Percentiles rank a stretch among this genome's conserved stretches.
phyloP scores from a whole-genome alignment of 208 protist genomes.

The Porcisia deanei region DNA sequence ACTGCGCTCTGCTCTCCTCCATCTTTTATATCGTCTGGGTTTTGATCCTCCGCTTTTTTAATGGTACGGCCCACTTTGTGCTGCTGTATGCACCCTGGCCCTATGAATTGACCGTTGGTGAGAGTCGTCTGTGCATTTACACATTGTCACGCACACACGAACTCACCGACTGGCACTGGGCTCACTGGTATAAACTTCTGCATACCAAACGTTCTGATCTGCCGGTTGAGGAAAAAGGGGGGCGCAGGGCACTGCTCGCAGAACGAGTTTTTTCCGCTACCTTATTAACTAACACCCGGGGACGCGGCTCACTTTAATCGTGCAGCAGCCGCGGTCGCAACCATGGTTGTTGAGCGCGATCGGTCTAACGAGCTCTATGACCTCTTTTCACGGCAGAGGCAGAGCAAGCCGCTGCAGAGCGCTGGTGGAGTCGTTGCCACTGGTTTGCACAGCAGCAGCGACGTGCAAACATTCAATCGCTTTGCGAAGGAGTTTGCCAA shows the following conservation, averaged over 20 bases:
- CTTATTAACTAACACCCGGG: background rate
- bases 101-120: no score
- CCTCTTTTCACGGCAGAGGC: constrained; percentile 31
- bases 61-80: background rate
- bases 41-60: background rate
- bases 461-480: constrained; percentile 80
- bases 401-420: constrained; percentile 5
- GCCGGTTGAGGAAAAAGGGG: no score
- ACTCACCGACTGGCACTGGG: background rate
- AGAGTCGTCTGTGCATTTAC: background rate
- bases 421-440: constrained; percentile 6
- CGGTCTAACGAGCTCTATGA: constrained; percentile 53
- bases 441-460: constrained; percentile 60
- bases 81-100: background rate
- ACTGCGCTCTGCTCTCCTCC: background rate
- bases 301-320: background rate
- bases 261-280: background rate
- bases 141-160: background rate
- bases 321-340: background rate
- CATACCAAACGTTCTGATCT: background rate
- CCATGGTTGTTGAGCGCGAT: constrained; percentile 47
- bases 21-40: background rate
- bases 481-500: constrained; percentile 80
- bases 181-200: background rate
- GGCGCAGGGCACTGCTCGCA: background rate